These are phyloP conservation scores for Leishmania tropica DNA, from an alignment of 208 protist genomes.

Conservation along the genomic window DNA sequence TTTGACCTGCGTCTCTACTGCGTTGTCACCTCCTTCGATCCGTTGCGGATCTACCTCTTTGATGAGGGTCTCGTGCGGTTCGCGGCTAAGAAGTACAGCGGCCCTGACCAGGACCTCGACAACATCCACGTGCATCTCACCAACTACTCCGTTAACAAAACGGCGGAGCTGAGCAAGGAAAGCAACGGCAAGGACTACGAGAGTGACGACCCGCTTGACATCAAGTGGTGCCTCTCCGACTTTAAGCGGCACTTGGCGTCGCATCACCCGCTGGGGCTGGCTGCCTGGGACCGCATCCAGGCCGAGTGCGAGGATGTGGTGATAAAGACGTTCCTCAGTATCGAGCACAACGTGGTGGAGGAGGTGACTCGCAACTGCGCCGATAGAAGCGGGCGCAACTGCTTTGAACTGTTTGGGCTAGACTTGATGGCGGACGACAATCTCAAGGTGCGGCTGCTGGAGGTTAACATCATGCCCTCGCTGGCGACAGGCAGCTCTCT, in stretches of 20 bases:
- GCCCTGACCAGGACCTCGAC: conserved; percentile 72
- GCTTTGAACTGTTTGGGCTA: conserved; percentile 92
- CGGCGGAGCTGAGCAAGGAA: conserved; percentile 64
- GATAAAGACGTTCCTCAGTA: conserved; percentile 92
- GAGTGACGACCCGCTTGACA: conserved; percentile 77
- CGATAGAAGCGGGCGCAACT: conserved; percentile 79
- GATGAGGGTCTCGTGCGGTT: conserved; percentile 96
- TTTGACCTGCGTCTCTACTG: conserved; percentile 96
- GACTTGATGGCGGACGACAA: conserved; percentile 86
- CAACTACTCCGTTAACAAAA: conserved; percentile 98
- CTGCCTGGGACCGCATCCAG: conserved; percentile 72
- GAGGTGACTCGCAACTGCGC: conserved; percentile 62
- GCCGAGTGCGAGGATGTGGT: conserved; percentile 82
- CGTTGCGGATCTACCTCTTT: conserved; percentile 91
- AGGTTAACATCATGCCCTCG: conserved; percentile 94
- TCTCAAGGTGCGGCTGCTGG: conserved; percentile 83
- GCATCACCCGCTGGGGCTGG: conserved; percentile 50
- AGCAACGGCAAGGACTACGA: conserved; percentile 72
- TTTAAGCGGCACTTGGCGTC: conserved; percentile 63
- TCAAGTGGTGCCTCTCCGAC: conserved; percentile 91
- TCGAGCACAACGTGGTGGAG: conserved; percentile 81
- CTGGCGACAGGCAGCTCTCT: conserved; percentile 81
- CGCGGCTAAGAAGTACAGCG: conserved; percentile 92
- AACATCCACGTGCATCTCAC: conserved; percentile 96
- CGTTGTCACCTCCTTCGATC: conserved; percentile 90